A percentile compares a stretch with the other conserved stretches of the same genome.
Conservation (phyloP, 2,329 filamentous ascomycete genomes). For the Metarhizium album region DNA sequence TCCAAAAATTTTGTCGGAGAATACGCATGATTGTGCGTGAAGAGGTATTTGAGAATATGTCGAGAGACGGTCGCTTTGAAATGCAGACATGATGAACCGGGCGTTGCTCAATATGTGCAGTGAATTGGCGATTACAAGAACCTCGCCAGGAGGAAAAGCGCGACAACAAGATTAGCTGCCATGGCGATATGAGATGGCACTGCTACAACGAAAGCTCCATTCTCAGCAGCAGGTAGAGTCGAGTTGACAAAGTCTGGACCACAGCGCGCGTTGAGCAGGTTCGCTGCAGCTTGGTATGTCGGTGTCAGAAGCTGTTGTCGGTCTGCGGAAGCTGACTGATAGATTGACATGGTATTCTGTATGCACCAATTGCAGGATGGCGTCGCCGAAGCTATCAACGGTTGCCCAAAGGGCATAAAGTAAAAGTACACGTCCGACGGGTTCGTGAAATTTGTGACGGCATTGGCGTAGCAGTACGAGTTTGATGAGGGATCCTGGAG, state of each 20-base stretch:
- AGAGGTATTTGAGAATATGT: neutral
- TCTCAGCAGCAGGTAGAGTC: conserved; percentile 31
- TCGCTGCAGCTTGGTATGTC: conserved; percentile 62
- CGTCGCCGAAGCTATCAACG: conserved; percentile 53
- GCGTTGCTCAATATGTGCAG: neutral
- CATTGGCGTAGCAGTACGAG: conserved; percentile 74
- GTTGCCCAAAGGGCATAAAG: conserved; percentile 68
- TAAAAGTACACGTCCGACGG: conserved; percentile 72
- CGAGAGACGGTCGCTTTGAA: neutral
- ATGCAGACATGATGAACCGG: neutral
- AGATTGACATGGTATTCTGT: conserved; percentile 71
- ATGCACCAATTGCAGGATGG: conserved; percentile 71
- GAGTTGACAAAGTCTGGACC: conserved; percentile 47
- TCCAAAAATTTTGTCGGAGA: neutral
- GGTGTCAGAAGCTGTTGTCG: conserved; percentile 52
- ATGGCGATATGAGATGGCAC: conserved; percentile 9
- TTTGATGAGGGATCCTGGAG: conserved; percentile 54
- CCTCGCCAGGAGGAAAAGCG: conserved; percentile 10
- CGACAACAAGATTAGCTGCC: conserved; percentile 7
- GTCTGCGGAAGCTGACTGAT: conserved; percentile 57
- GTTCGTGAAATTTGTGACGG: conserved; percentile 64
- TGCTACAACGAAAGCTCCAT: conserved; percentile 8
- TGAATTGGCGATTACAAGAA: conserved; percentile 10
- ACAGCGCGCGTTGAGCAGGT: conserved; percentile 58
- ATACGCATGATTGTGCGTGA: neutral